A percentile compares a stretch with the other conserved stretches of the same genome.
Conservation (phyloP, 2,329 filamentous ascomycete genomes). For the Pseudogymnoascus verrucosus region DNA sequence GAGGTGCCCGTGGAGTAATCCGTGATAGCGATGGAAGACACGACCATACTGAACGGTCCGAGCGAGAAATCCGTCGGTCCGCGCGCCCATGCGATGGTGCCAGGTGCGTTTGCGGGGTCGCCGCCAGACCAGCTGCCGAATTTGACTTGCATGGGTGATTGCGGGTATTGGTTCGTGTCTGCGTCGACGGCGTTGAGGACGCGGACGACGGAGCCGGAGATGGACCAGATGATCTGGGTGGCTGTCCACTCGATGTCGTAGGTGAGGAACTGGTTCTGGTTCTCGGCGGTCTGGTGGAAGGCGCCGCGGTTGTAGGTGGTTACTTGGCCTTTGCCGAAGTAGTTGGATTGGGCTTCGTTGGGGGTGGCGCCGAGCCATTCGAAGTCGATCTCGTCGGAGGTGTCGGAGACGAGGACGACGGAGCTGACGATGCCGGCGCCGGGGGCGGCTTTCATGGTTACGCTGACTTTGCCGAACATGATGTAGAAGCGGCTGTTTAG, state of each 20-base stretch:
- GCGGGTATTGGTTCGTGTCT: conserved; percentile 70
- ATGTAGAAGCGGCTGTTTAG: conserved; percentile 92
- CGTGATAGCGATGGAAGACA: conserved; percentile 66
- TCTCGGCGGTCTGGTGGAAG: conserved; percentile 61
- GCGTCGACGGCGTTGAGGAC: conserved; percentile 64
- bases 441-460: conserved; percentile 76
- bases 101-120: conserved; percentile 63
- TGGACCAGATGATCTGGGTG: conserved; percentile 77
- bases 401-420: conserved; percentile 82
- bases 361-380: conserved; percentile 83
- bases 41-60: conserved; percentile 80
- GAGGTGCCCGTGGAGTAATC: conserved; percentile 89
- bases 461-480: conserved; percentile 92
- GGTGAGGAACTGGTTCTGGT: conserved; percentile 70
- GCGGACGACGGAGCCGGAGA: conserved; percentile 69
- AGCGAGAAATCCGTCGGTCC: conserved; percentile 75
- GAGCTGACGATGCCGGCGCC: conserved; percentile 91
- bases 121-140: conserved; percentile 90
- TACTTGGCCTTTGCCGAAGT: conserved; percentile 88
- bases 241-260: conserved; percentile 91
- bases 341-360: conserved; percentile 85
- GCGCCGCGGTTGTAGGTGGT: conserved; percentile 80
- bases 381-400: conserved; percentile 92
- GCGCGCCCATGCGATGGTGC: conserved; percentile 84
- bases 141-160: conserved; percentile 92